Conservation (phyloP, 2,329 filamentous ascomycete species). For the Penicillium sclerotigenum region DNA sequence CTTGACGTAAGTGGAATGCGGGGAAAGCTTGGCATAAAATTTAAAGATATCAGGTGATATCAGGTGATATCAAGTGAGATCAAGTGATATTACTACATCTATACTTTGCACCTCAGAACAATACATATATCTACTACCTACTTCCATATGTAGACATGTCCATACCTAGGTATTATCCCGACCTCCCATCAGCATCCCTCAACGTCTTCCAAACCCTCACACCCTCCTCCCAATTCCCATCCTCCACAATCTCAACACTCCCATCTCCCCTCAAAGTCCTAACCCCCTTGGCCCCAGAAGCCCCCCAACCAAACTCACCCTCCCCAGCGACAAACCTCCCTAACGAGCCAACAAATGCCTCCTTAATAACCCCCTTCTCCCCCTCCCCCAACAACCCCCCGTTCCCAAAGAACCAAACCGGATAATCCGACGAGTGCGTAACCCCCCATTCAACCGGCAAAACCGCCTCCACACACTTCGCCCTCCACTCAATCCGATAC, state of each 20-base stretch:
- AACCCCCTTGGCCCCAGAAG: slow-evolving; percentile 34
- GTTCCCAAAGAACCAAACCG: slow-evolving; percentile 57
- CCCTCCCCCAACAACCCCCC: slow-evolving; percentile 39
- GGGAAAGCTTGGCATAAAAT: slow-evolving; percentile 21
- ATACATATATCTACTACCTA: neutral
- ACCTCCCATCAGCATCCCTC: slow-evolving; percentile 16
- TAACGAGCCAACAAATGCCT: slow-evolving; percentile 31
- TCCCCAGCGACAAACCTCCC: slow-evolving; percentile 28
- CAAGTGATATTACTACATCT: too few relatives aligned
- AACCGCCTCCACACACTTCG: slow-evolving; percentile 44
- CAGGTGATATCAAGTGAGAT: too few relatives aligned
- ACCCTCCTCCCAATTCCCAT: slow-evolving; percentile 48
- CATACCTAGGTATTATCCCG: neutral
- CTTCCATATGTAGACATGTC: neutral
- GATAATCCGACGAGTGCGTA: slow-evolving; percentile 54
- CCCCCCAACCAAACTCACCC: slow-evolving; percentile 28
- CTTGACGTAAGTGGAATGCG: slow-evolving; percentile 23
- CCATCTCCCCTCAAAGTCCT: slow-evolving; percentile 48
- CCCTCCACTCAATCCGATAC: slow-evolving; percentile 56
- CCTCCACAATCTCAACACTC: slow-evolving; percentile 45
- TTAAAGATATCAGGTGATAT: neutral
- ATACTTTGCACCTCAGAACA: neutral
- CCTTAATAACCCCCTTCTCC: slow-evolving; percentile 45
- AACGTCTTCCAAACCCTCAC: slow-evolving; percentile 47
- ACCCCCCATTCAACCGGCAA: slow-evolving; percentile 51